phyloP scores from a whole-genome alignment of 257 asterid species.

The Sherardia arvensis region DNA sequence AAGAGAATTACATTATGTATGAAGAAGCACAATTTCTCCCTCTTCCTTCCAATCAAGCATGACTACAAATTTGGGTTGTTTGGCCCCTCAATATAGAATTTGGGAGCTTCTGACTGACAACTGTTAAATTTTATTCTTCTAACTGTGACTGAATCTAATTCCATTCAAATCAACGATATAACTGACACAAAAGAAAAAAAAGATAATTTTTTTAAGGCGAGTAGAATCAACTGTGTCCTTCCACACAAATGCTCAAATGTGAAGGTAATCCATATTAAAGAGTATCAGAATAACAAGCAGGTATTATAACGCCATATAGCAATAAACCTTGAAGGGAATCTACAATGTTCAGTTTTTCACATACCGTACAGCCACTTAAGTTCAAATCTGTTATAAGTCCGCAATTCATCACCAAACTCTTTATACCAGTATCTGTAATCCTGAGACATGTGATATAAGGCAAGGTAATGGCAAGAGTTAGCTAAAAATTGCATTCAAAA shows the following conservation, averaged over 20 bases:
- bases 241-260: neutral
- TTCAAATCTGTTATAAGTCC: constrained; percentile 57
- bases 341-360: constrained; percentile 5
- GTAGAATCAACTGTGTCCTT: neutral
- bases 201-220: neutral
- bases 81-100: neutral
- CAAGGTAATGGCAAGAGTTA: constrained; percentile 4
- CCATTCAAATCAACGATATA: neutral
- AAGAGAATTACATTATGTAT: constrained; percentile 1
- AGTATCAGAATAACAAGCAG: neutral
- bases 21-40: neutral
- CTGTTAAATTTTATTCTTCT: neutral
- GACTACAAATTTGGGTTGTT: neutral
- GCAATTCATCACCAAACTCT: constrained; percentile 66
- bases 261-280: neutral
- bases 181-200: neutral
- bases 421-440: constrained; percentile 71
- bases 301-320: neutral
- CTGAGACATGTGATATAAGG: constrained; percentile 31
- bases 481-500: constrained; percentile 2
- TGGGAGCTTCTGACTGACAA: neutral
- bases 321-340: neutral
- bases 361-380: constrained; percentile 94
- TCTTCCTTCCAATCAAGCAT: neutral
- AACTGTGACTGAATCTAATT: neutral